Conservation (phyloP, 2,329 filamentous ascomycete genomes). For the Fusarium euwallaceae region DNA sequence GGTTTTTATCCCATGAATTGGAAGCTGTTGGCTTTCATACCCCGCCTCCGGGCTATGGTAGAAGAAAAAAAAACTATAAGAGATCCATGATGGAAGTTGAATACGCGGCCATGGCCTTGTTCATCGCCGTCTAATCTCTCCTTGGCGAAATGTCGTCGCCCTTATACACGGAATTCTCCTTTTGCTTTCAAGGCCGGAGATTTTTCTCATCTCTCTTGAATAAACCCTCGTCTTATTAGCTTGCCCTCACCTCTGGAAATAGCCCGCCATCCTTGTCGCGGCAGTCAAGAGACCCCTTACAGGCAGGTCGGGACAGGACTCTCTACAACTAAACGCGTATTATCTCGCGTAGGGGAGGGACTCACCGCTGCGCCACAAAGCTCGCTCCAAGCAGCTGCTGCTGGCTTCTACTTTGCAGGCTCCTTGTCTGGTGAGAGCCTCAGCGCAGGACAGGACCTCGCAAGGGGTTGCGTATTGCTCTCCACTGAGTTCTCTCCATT, state of each 20-base stretch:
- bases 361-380: constrained; percentile 19
- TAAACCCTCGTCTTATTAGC: constrained; percentile 1
- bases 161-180: not conserved
- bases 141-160: not conserved
- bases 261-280: not conserved
- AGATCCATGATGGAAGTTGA: not conserved
- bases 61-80: not conserved
- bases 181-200: not conserved
- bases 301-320: not conserved
- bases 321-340: constrained; percentile 1
- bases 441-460: constrained; percentile 3
- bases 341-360: not conserved
- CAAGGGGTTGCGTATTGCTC: constrained; percentile 18
- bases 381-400: not conserved
- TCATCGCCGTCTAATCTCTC: not conserved
- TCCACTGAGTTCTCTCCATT: constrained; percentile 24
- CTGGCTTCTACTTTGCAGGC: not conserved
- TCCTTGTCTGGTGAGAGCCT: constrained; percentile 34
- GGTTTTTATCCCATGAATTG: not conserved
- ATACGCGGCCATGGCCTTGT: not conserved
- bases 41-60: not conserved
- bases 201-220: constrained; percentile 4
- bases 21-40: not conserved
- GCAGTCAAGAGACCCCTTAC: constrained; percentile 4
- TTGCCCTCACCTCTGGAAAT: not conserved